Conservation (phyloP, 441 rosid species). For the Melastoma candidum region DNA sequence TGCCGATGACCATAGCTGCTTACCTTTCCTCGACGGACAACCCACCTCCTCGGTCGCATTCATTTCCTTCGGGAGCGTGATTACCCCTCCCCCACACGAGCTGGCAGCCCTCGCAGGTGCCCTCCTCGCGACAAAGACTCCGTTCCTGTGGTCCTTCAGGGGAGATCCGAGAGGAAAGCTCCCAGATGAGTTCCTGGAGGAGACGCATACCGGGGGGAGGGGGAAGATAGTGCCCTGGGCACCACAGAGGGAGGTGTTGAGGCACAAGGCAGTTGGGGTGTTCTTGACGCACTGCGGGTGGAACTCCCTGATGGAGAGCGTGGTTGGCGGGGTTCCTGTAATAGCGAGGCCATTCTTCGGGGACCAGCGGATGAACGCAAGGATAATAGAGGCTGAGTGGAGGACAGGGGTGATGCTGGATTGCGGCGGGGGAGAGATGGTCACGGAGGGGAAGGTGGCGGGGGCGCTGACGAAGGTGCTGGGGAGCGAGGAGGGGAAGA, state of each 20-base stretch:
- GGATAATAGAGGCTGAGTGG: slow-evolving; percentile 29
- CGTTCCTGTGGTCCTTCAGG: slow-evolving; percentile 45
- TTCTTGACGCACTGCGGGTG: slow-evolving; percentile 43
- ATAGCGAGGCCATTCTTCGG: slow-evolving; percentile 41
- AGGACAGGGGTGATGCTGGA: slow-evolving; percentile 25
- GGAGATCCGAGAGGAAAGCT: slow-evolving; percentile 20
- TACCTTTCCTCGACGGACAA: slow-evolving; percentile 29
- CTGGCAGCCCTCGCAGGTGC: slow-evolving; percentile 29
- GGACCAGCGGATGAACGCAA: slow-evolving; percentile 29
- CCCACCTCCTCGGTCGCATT: slow-evolving; percentile 25
- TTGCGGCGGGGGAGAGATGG: slow-evolving; percentile 16
- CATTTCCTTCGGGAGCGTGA: slow-evolving; percentile 31
- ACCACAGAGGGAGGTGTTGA: slow-evolving; percentile 31
- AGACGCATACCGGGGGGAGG: slow-evolving; percentile 7
- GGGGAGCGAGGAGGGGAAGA: slow-evolving; percentile 22
- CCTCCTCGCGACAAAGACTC: slow-evolving; percentile 19
- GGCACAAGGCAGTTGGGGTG: slow-evolving; percentile 27
- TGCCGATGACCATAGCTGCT: slow-evolving; percentile 27
- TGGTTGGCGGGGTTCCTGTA: slow-evolving; percentile 36
- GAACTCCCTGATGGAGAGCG: slow-evolving; percentile 39
- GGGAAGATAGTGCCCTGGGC: slow-evolving; percentile 44
- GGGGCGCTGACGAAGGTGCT: slow-evolving; percentile 20
- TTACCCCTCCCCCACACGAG: slow-evolving; percentile 30
- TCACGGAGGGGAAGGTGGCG: slow-evolving; percentile 19
- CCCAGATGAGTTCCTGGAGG: slow-evolving; percentile 25